Conservation (phyloP, 1,284 basidiomycete species). For the Irpex rosettiformis region DNA sequence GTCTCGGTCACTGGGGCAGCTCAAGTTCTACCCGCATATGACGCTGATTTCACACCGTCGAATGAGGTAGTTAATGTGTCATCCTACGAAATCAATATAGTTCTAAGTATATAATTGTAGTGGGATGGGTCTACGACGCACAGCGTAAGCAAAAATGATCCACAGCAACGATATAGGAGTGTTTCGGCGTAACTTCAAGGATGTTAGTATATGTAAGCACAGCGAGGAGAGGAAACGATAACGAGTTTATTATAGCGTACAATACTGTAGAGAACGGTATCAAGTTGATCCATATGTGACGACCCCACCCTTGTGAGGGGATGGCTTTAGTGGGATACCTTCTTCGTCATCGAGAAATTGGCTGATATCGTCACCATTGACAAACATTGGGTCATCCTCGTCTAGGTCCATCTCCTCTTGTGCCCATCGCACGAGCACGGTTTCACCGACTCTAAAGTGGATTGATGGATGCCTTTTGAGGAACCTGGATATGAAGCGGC, state of each 20-base stretch:
- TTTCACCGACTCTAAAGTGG: conserved; percentile 31
- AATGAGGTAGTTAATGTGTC: no score
- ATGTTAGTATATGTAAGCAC: background rate
- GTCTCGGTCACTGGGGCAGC: no score
- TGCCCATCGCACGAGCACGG: conserved; percentile 33
- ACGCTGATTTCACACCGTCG: no score
- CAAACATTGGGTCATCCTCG: conserved; percentile 33
- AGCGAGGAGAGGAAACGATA: background rate
- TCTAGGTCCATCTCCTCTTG: conserved; percentile 30
- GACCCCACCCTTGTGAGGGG: conserved; percentile 17
- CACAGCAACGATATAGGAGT: no score
- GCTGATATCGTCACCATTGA: conserved; percentile 23
- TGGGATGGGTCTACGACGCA: background rate
- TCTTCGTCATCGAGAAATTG: conserved; percentile 25
- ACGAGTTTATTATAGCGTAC: background rate
- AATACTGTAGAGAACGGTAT: background rate
- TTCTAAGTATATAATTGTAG: no score
- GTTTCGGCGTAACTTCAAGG: no score
- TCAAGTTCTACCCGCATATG: no score
- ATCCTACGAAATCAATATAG: no score
- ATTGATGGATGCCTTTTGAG: conserved; percentile 25
- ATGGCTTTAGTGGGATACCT: conserved; percentile 34
- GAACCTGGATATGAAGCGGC: conserved; percentile 20
- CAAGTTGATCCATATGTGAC: conserved; percentile 6
- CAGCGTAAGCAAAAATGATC: background rate